phyloP scores from a whole-genome alignment of 225 moss, liverwort and hornwort genomes.

The Rhytidiadelphus loreus region DNA sequence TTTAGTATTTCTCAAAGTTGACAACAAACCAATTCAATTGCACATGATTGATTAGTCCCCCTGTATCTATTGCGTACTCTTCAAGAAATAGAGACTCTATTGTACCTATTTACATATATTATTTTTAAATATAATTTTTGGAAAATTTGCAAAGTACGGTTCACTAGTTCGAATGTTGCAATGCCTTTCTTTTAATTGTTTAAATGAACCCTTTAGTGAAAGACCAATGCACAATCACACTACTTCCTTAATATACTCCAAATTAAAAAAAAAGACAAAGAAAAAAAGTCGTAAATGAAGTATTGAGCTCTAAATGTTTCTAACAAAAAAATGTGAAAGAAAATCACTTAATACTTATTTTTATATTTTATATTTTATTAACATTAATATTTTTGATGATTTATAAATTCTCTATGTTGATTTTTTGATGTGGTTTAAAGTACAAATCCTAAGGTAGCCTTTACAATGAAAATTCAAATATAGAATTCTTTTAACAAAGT shows the following conservation, averaged over 20 bases:
- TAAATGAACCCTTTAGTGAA: background rate
- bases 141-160: fast-evolving
- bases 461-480: background rate
- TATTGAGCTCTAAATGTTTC: background rate
- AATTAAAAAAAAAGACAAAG: background rate
- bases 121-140: background rate
- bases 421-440: background rate
- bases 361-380: background rate
- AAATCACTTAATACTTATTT: background rate
- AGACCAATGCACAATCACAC: background rate
- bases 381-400: background rate
- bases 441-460: background rate
- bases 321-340: background rate
- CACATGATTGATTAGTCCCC: background rate
- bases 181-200: background rate
- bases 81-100: background rate
- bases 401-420: too few relatives aligned
- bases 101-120: background rate
- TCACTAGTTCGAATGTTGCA: background rate
- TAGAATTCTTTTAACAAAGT: background rate
- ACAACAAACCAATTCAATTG: background rate
- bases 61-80: fast-evolving
- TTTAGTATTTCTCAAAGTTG: background rate
- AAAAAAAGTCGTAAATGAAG: background rate
- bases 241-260: background rate